Evolutionary conservation across 2,329 filamentous ascomycete species (phyloP).

Genomic region (Trichoderma koningii): DNA sequence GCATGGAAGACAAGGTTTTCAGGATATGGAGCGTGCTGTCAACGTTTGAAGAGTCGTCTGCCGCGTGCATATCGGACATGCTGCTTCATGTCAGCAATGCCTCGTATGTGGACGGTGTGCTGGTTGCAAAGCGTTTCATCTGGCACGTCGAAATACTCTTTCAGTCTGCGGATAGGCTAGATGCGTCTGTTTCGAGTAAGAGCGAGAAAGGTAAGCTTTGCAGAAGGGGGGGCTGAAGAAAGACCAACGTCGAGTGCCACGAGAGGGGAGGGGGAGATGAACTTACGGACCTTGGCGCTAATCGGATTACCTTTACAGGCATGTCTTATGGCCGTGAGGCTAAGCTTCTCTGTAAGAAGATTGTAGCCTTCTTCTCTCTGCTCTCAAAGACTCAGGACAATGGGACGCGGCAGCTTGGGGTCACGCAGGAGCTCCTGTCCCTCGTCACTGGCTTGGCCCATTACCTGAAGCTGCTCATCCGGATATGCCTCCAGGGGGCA

Average conservation of each 20-base stretch:
- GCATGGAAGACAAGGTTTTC: slow-evolving; percentile 96
- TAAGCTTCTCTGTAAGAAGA: slow-evolving; percentile 99
- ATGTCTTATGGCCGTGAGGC: slow-evolving; percentile 91
- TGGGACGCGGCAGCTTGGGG: slow-evolving; percentile 85
- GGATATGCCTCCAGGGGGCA: slow-evolving; percentile 92
- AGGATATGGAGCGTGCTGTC: slow-evolving; percentile 98
- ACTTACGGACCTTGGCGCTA: not conserved
- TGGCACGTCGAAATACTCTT: slow-evolving; percentile 94
- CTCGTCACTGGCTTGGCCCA: slow-evolving; percentile 94
- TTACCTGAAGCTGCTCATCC: slow-evolving; percentile 94
- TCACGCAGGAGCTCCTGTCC: slow-evolving; percentile 97
- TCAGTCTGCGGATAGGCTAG: slow-evolving; percentile 80
- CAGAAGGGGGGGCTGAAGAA: not conserved
- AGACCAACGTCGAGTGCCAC: not conserved
- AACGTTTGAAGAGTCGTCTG: slow-evolving; percentile 95
- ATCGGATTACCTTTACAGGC: slow-evolving; percentile 49
- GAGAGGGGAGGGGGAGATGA: not conserved
- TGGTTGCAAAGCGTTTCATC: slow-evolving; percentile 95
- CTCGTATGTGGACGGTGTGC: slow-evolving; percentile 89
- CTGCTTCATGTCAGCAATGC: slow-evolving; percentile 97
- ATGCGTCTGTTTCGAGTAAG: slow-evolving; percentile 67
- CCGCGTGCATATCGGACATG: slow-evolving; percentile 99
- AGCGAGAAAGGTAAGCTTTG: slow-evolving; percentile 70
- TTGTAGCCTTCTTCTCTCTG: slow-evolving; percentile 94
- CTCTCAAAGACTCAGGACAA: slow-evolving; percentile 93